A percentile compares a stretch with the other conserved stretches of the same genome.
These are phyloP conservation scores for Leucocoprinus leucothites DNA, from an alignment of 768 basidiomycete species.

Conservation along the genomic window DNA sequence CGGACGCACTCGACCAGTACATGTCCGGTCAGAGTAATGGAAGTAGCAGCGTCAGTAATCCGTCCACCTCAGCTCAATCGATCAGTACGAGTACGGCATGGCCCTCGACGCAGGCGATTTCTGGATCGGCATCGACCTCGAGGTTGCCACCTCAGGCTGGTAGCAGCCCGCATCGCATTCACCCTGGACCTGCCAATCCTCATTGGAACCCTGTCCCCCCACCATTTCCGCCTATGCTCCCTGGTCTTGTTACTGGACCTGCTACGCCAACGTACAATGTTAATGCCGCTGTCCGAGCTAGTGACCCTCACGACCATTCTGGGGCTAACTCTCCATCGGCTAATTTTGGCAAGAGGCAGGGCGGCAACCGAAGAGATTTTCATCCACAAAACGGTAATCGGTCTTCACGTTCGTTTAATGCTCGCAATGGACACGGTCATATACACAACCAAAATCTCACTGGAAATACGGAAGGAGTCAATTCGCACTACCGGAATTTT, in stretches of 20 bases:
- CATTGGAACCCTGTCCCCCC: constrained; percentile 3
- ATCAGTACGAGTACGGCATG: not conserved
- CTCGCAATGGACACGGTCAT: constrained; percentile 7
- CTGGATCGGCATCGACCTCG: not conserved
- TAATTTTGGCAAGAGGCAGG: constrained; percentile 1
- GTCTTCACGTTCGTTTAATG: not conserved
- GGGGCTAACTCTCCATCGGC: not conserved
- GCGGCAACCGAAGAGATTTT: not conserved
- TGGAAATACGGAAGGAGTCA: constrained; percentile 19
- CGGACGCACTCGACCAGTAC: constrained; percentile 68
- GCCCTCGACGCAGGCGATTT: not conserved
- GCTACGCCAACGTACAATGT: not conserved
- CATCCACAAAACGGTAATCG: not conserved
- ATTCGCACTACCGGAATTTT: constrained; percentile 14
- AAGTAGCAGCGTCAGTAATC: constrained; percentile 25
- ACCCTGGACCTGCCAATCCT: not conserved
- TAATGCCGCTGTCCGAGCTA: not conserved
- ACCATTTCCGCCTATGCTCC: not conserved
- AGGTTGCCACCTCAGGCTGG: not conserved
- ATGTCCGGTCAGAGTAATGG: constrained; percentile 34
- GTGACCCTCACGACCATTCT: not conserved
- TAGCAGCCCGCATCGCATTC: not conserved
- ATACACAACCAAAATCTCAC: constrained; percentile 5
- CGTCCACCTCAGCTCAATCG: constrained; percentile 18
- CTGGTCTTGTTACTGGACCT: not conserved